Evolutionary conservation across 2,329 filamentous ascomycete species (phyloP), one percentile per base, ranked within the genome.

Genomic region (Lachnellula hyalina): DNA sequence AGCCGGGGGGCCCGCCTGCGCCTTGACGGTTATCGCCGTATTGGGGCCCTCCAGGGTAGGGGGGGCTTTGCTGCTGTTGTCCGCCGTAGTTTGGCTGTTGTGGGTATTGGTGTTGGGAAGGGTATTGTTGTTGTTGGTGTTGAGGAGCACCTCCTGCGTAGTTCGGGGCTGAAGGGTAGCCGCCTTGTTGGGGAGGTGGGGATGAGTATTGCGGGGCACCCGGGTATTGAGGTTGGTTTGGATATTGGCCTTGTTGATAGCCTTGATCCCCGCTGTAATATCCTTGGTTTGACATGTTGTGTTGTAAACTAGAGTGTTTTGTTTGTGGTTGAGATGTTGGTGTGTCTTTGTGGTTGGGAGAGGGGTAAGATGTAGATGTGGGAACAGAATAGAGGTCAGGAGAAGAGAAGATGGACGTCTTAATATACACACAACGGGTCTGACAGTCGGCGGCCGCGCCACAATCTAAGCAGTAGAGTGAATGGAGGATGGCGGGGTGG

Each of bases 231-330:
- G 28, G 50, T 21, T 52, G 50, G 23, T 28, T 23, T 47, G 34
- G 34, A 36, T 51, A 51, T 17, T 38, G 34, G 14, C 41, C 35
- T 7, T 50, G 47, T 17, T 51, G 40, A 45, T 44, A 38, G 38
- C 54, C 53, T 21, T 54, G 56, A 11, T 59, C 61, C 15, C 59
- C 57, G 34, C 60, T 61, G 60, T 68, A 68, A 47, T 67, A 68
- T 21, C 66, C 63, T 52, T 60, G 52, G 49, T 50, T 59, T 17
- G 65, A 62, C 66, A 68, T 32, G 28, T 68, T 41, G 12, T 62
- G 54, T 2, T 46, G 19, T 45, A 25, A 7, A 17, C 28, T 32
- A 3, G 28, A 32, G 28, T 11, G 28, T 32, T 8, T 32, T 53
- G 34, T 25, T 40, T 47, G 47, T n/a, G 21, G 38, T 44, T 32